phyloP scores from a whole-genome alignment of 2,329 filamentous ascomycete genomes.

The Colletotrichum sp. region DNA sequence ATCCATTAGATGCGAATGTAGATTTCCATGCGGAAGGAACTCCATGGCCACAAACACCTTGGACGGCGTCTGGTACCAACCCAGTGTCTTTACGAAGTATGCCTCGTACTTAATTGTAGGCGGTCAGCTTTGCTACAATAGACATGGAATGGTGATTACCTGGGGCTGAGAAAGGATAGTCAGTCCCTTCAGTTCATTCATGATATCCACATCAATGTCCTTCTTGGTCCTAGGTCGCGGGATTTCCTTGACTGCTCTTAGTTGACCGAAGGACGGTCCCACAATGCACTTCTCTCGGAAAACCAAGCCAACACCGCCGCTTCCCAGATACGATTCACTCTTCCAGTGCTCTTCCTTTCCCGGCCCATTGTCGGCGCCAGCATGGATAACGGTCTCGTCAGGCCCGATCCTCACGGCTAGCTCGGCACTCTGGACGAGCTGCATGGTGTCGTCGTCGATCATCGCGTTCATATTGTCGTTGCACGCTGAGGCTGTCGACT shows the following conservation, averaged over 20 bases:
- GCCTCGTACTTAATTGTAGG: not conserved
- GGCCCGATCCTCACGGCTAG: not conserved
- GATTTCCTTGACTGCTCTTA: not conserved
- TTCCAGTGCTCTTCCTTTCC: not conserved
- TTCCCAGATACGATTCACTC: not conserved
- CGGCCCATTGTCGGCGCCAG: not conserved
- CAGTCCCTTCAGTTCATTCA: not conserved
- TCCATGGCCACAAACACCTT: conserved; percentile 1
- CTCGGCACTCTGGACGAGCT: not conserved
- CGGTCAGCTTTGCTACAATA: not conserved
- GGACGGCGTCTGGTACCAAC: not conserved
- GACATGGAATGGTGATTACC: not conserved
- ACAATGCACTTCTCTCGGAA: not conserved
- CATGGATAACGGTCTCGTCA: not conserved
- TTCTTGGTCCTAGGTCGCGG: not conserved
- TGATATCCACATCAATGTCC: not conserved
- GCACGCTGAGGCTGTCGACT: not conserved
- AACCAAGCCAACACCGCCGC: not conserved
- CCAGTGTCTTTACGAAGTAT: not conserved
- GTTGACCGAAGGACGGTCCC: not conserved
- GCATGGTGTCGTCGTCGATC: not conserved
- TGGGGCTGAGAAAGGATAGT: not conserved
- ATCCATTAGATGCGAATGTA: not conserved
- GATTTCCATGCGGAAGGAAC: not conserved
- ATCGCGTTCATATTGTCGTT: not conserved